Base-by-base conservation (phyloP, 345 rosid genomes). In the Cardamine chenopodiifolia region DNA sequence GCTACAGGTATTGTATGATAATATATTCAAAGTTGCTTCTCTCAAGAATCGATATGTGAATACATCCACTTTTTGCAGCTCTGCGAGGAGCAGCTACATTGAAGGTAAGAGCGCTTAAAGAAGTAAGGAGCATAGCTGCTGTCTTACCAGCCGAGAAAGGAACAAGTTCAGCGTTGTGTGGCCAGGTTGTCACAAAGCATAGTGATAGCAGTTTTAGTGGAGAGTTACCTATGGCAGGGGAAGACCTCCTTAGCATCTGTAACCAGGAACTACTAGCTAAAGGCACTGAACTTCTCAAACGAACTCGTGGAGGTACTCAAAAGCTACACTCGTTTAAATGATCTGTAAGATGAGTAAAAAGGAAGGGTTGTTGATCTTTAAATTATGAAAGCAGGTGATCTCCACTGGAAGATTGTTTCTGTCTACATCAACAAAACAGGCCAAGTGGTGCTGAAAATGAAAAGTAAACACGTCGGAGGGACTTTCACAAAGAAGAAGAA, bases 361-460 rank as follows among this genome's bases (percentile, higher is more conserved):
- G 14, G 4, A 31, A 8, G 23, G 58, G 26, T 78, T 29, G 39
- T 31, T 64, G 40, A 66, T 17, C 29, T 68, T 54, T 47, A 19
- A 13, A 3, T 47, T 15, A 35, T 58, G 62, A 6, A 77, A 62
- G 72, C 92, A 95, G 99, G 97, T 39, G 99, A 92, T 62, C 91
- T 95, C 74, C 99, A 92, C 75, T 95, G 96, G 97, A 92, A 95
- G 78, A 56, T 89, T 47, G 93, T 92, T 18, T 90, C 92, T n/a
- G 93, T 86, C 64, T 89, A 95, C 74, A 84, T 90, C 45, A 87
- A 90, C 75, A 78, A 83, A 81, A 35, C 80, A 13, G 83, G 95
- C 32, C 87, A 90, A 86, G 98, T 90, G 63, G 83, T 83, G 80
- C 83, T 91, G 68, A 95, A 89, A 83, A 95, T 86, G 96, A 90